Base-by-base conservation (phyloP, 352 stramenopile genomes). In the Globisporangium camurandrum region DNA sequence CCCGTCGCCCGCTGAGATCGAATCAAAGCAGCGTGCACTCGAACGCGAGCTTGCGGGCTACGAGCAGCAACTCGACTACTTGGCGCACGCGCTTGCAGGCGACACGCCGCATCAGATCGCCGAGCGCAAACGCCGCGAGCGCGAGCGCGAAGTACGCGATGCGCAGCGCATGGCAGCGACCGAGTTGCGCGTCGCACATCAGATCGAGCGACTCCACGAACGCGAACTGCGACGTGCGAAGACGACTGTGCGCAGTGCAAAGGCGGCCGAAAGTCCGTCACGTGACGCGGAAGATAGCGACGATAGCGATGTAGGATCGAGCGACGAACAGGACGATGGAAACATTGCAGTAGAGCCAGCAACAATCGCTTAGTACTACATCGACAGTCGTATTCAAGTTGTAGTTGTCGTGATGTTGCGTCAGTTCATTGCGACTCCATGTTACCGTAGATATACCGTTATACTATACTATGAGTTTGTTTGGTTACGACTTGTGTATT, bases 91-190 rank as follows among this genome's bases (percentile, higher is more conserved):
- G 17, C 51, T 92, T 14, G 70, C 70, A 17, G 74, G 77, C 1
- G 54, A 83, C 45, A 92, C 77, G 8, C 67, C 70, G 12, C 81
- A 88, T 53, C 81, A 92, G 38, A 64, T 74, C 31, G 58, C 75
- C 34, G 70, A 73, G 49, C 77, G 75, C 17, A 62, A 57, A 10
- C 56, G 62, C 23, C 71, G 77, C 20, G 70, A 86, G 28, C 51
- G 61, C 10, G 69, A 79, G 34, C 75, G 75, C 17, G 39, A 63
- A 14, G 61, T 71, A 39, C 71, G 77, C 17, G 71, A 87, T 33
- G 63, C 76, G 24, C 67, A 69, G 40, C 69, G 81, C 0, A 17
- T 72, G 20, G 41, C 67, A 12, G 62, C 66, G 0, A 55, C 83
- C 19, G 75, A 81, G 41, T 59, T 43, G 19, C 72, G 76, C 30